Conservation (phyloP, 805 yeast species). For the Saccharomyces eubayanus region DNA sequence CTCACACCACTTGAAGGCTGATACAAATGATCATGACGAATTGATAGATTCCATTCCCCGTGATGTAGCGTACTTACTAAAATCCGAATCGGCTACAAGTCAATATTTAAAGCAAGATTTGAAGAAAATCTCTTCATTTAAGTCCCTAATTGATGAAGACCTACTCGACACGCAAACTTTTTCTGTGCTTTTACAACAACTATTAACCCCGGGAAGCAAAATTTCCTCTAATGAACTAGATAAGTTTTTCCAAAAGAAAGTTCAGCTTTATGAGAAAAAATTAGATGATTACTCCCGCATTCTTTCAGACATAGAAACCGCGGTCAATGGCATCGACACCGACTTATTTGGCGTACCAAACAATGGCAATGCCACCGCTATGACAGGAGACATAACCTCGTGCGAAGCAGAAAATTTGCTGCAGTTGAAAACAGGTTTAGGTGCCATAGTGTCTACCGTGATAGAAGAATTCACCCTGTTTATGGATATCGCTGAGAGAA, state of each 20-base stretch:
- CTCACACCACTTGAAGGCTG: constrained; percentile 58
- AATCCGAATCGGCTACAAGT: constrained; percentile 53
- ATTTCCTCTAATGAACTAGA: constrained; percentile 49
- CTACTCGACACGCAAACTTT: constrained; percentile 43
- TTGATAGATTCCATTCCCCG: constrained; percentile 64
- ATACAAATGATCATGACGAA: constrained; percentile 52
- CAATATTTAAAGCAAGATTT: constrained; percentile 50
- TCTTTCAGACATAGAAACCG: constrained; percentile 46
- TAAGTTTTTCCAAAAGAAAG: constrained; percentile 43
- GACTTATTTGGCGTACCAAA: constrained; percentile 30
- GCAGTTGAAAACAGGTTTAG: constrained; percentile 32
- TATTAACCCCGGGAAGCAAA: constrained; percentile 45
- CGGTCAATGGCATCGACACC: constrained; percentile 53
- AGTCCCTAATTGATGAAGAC: constrained; percentile 35
- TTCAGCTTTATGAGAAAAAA: constrained; percentile 33
- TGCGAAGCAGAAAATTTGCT: constrained; percentile 15
- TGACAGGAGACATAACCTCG: constrained; percentile 5
- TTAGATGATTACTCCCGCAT: constrained; percentile 43
- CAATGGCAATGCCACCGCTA: constrained; percentile 2
- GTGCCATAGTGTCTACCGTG: constrained; percentile 49
- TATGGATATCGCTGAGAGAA: constrained; percentile 65
- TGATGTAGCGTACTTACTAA: constrained; percentile 56
- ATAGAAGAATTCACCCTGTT: constrained; percentile 61
- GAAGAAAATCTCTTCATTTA: constrained; percentile 39
- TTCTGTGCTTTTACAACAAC: constrained; percentile 45